phyloP scores from a whole-genome alignment of 345 rosid genomes.

The Punica granatum region DNA sequence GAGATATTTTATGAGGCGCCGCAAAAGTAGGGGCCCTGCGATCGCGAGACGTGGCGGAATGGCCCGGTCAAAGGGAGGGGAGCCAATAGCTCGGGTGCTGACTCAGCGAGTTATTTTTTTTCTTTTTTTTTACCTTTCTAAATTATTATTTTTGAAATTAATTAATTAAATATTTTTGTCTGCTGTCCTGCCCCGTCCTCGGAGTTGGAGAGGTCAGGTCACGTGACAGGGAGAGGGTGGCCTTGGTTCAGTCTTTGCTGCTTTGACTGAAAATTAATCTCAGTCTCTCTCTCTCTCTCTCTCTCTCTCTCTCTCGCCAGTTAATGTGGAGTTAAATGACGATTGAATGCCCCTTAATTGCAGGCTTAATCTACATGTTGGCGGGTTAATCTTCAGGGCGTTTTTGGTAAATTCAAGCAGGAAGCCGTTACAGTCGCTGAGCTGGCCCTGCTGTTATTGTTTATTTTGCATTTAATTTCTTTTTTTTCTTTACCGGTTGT shows the following conservation, averaged over 20 bases:
- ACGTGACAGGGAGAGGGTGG: constrained; percentile 22
- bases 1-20: constrained; percentile 12
- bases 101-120: constrained; percentile 20
- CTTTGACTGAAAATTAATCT: constrained; percentile 25
- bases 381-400: not conserved
- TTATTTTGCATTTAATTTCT: not conserved
- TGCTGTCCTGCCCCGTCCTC: not conserved
- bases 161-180: too few species aligned
- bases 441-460: not conserved
- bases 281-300: not conserved
- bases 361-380: not conserved
- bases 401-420: not conserved
- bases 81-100: constrained; percentile 23
- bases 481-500: not conserved
- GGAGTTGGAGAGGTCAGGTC: constrained; percentile 26
- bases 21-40: not conserved
- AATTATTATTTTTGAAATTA: not conserved
- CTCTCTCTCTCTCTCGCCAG: not conserved
- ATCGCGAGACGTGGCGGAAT: constrained; percentile 17
- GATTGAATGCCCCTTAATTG: constrained; percentile 11
- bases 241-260: constrained; percentile 12
- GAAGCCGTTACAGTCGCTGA: not conserved
- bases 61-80: constrained; percentile 10
- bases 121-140: not conserved
- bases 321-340: constrained; percentile 4